A percentile compares a stretch with the other conserved stretches of the same genome.
These are phyloP conservation scores for Pestalotiopsis sp. DNA, from an alignment of 2,329 filamentous ascomycete genomes.

Conservation along the genomic window DNA sequence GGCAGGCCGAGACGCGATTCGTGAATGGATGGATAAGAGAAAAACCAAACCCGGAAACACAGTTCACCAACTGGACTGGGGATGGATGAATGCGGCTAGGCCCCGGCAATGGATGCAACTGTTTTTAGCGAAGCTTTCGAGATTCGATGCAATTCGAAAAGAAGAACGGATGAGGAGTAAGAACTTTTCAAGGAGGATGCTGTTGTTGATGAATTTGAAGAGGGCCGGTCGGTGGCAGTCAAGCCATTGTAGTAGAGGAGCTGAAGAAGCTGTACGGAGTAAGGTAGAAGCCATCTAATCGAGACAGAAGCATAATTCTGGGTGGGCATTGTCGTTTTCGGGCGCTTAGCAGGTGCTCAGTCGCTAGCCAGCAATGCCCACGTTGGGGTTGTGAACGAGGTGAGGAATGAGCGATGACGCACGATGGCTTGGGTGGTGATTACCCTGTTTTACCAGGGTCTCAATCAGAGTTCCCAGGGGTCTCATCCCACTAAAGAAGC, in stretches of 20 bases:
- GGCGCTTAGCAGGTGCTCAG: no score
- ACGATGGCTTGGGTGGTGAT: conserved; percentile 9
- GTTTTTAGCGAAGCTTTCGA: not conserved
- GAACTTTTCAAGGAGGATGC: no score
- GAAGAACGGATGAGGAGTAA: not conserved
- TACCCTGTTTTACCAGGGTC: conserved; percentile 12
- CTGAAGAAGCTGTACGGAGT: no score
- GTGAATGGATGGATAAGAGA: conserved; percentile 5
- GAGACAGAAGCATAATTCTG: no score
- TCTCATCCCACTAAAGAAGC: not conserved
- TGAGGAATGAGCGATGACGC: conserved; percentile 27
- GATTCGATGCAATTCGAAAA: not conserved
- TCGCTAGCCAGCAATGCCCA: no score
- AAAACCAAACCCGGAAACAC: not conserved
- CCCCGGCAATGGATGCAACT: not conserved
- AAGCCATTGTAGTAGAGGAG: no score
- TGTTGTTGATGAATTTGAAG: no score
- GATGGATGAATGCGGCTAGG: not conserved
- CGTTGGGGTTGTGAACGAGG: not conserved
- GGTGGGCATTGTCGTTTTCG: no score
- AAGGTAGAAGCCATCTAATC: no score
- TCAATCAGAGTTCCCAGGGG: conserved; percentile 11
- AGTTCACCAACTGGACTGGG: not conserved
- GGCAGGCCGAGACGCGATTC: not conserved
- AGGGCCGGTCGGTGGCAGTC: no score